A percentile compares a stretch with the other conserved stretches of the same genome.
Evolutionary conservation across 2,329 filamentous ascomycete species (phyloP).

Genomic region (Phaeophleospora eucalypticola): DNA sequence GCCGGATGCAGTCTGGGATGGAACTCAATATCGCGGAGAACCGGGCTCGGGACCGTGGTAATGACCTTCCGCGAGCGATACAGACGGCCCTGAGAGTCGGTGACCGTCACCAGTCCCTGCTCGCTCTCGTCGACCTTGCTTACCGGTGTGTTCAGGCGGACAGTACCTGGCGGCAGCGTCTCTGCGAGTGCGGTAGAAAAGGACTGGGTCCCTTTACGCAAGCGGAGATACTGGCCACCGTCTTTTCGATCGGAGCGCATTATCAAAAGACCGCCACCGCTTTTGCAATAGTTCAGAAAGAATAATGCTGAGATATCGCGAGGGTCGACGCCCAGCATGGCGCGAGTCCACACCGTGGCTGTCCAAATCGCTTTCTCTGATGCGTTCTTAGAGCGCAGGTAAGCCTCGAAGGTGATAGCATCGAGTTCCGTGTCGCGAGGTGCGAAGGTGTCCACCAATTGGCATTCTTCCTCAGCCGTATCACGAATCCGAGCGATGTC

Average conservation of each 20-base stretch:
- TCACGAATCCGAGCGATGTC: slow-evolving; percentile 35
- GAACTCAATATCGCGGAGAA: slow-evolving; percentile 47
- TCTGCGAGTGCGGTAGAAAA: slow-evolving; percentile 38
- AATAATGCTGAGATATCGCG: slow-evolving; percentile 49
- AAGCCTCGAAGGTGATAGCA: slow-evolving; percentile 39
- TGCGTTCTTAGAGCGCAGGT: slow-evolving; percentile 32
- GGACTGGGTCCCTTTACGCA: slow-evolving; percentile 46
- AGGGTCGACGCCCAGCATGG: slow-evolving; percentile 50
- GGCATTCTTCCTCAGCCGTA: slow-evolving; percentile 37
- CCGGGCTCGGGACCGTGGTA: slow-evolving; percentile 47
- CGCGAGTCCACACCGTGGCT: slow-evolving; percentile 46
- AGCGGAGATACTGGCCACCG: slow-evolving; percentile 52
- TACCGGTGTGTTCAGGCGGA: slow-evolving; percentile 23
- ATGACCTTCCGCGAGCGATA: slow-evolving; percentile 46
- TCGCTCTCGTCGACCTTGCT: slow-evolving; percentile 16
- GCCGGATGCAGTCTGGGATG: slow-evolving; percentile 42
- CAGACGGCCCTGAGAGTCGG: slow-evolving; percentile 30
- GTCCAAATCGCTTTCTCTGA: slow-evolving; percentile 34
- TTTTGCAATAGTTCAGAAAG: slow-evolving; percentile 55
- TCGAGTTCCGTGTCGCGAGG: slow-evolving; percentile 37
- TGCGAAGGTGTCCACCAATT: slow-evolving; percentile 27
- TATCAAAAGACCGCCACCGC: slow-evolving; percentile 48
- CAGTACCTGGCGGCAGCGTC: slow-evolving; percentile 27
- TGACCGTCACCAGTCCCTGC: slow-evolving; percentile 22
- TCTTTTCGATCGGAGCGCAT: slow-evolving; percentile 52